phyloP scores from a whole-genome alignment of 768 basidiomycete genomes.

The Auricularia sp. region DNA sequence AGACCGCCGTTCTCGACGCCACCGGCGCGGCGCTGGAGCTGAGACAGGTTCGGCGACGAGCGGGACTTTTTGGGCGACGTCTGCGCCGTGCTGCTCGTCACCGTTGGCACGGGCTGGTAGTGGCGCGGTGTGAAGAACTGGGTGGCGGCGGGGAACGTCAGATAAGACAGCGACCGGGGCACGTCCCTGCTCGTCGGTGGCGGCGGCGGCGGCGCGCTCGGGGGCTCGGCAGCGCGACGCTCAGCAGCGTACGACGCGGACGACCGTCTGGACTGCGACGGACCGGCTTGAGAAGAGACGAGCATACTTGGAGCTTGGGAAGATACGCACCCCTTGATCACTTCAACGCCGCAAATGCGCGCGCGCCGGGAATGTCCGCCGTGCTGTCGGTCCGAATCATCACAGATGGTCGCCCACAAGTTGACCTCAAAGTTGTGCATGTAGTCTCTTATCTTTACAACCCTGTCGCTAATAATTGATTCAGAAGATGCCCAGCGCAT shows the following conservation, averaged over 20 bases:
- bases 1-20: neutral
- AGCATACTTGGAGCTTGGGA: too few species aligned
- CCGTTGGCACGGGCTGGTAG: neutral
- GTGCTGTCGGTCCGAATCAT: too few species aligned
- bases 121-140: neutral
- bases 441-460: too few species aligned
- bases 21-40: neutral
- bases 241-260: neutral
- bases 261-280: neutral
- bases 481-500: too few species aligned
- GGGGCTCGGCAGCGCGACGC: neutral
- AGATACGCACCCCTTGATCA: too few species aligned
- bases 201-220: neutral
- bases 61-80: neutral
- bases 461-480: too few species aligned
- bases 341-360: too few species aligned
- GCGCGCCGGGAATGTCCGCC: too few species aligned
- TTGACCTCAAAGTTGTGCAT: too few species aligned
- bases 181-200: neutral
- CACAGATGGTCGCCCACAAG: too few species aligned
- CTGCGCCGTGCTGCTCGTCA: neutral
- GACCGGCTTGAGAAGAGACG: neutral
- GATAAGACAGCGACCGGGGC: neutral
- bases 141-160: neutral
- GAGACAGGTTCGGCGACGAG: neutral